Percentiles rank a stretch among this genome's conserved stretches.
These are phyloP conservation scores for Cryomyces antarcticus DNA, from an alignment of 495 filamentous ascomycete species.

Conservation along the genomic window DNA sequence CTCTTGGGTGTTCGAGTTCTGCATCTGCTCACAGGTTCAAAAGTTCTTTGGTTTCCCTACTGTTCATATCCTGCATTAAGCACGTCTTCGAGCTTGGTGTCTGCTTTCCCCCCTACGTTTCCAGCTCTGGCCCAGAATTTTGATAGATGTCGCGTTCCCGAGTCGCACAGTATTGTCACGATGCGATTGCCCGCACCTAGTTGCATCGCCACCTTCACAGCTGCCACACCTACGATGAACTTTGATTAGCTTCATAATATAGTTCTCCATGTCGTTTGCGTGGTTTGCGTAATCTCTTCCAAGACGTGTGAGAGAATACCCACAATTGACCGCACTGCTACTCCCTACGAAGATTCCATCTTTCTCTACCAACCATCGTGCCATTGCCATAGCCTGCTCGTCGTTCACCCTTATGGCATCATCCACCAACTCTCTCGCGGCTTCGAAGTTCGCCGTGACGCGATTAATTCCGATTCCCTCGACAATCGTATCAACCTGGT, in stretches of 20 bases:
- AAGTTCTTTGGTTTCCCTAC: too few relatives aligned
- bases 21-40: too few relatives aligned
- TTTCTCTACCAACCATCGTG: slow-evolving; percentile 82
- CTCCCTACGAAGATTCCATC: slow-evolving; percentile 91
- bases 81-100: slow-evolving; percentile 32
- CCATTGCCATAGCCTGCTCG: slow-evolving; percentile 80
- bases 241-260: too few relatives aligned
- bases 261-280: too few relatives aligned
- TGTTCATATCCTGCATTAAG: slow-evolving; percentile 13
- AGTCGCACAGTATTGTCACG: slow-evolving; percentile 85
- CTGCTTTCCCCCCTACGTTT: slow-evolving; percentile 37
- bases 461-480: slow-evolving; percentile 93
- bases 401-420: slow-evolving; percentile 86
- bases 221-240: slow-evolving; percentile 43
- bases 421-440: slow-evolving; percentile 62
- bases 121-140: slow-evolving; percentile 83
- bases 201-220: slow-evolving; percentile 54
- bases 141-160: slow-evolving; percentile 73
- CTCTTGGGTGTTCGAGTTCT: too few relatives aligned
- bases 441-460: slow-evolving; percentile 78
- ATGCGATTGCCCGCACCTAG: slow-evolving; percentile 62
- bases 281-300: too few relatives aligned
- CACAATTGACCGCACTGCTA: slow-evolving; percentile 87
- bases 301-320: slow-evolving; percentile 11
- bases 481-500: slow-evolving; percentile 88